Conservation (phyloP, 2,329 filamentous ascomycete genomes). For the Trichoderma sp. region DNA sequence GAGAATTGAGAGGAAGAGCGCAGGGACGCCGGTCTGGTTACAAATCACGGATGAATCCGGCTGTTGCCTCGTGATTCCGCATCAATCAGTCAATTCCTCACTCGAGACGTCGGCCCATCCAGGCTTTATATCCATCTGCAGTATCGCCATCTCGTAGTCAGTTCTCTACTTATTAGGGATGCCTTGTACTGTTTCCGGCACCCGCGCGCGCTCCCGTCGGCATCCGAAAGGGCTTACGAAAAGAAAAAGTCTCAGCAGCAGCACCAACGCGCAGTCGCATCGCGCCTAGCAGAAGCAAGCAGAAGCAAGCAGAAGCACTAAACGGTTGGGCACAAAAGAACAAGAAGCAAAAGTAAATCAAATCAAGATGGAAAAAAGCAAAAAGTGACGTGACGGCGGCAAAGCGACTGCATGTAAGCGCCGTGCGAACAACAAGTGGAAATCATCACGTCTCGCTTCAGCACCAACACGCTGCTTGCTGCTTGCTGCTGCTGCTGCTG, state of each 20-base stretch:
- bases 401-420: background rate
- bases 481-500: background rate
- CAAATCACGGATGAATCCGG: background rate
- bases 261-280: background rate
- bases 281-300: background rate
- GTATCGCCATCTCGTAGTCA: background rate
- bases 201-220: background rate
- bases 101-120: background rate
- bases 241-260: background rate
- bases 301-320: background rate
- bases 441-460: background rate
- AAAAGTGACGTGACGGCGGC: background rate
- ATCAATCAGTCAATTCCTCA: too few species aligned
- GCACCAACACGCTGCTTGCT: background rate
- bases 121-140: background rate
- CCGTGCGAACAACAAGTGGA: background rate
- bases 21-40: background rate
- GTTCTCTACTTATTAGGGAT: background rate
- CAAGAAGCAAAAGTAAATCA: background rate
- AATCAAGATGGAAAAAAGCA: background rate
- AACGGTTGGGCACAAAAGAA: background rate
- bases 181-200: background rate
- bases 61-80: background rate
- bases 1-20: background rate
- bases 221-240: background rate